Base-by-base conservation (phyloP, 495 filamentous ascomycete species). In the Penicillium manginii region DNA sequence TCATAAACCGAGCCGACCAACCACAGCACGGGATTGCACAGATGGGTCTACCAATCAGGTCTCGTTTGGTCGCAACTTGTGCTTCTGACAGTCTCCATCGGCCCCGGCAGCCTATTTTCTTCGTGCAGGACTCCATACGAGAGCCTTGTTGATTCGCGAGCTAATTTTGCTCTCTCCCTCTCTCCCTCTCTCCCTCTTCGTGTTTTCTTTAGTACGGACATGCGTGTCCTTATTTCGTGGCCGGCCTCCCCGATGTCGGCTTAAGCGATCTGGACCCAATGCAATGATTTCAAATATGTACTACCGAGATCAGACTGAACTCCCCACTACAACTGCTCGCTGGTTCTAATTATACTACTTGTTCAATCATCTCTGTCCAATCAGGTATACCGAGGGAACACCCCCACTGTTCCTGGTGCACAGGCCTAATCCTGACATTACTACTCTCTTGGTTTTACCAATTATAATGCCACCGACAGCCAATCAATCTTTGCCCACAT, bases 1-100 rank as follows among this genome's bases (percentile, higher is more conserved):
- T 69, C 67, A 69, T 12, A 55, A 67, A 52, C 64, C 67, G 67
- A 69, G 57, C 67, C 2, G 59, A 42, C 67, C 61, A 67, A 69
- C 55, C 40, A 58, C 46, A 29, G 40, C 15, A 3, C 19, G 10
- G 11, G 4, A 49, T 49, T 29, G 2, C 46, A 4, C 15, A 1
- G 7, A 3, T 9, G 15, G 19, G 10, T 49, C 21, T 0, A 17
- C 46, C 46, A 31, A 31, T 23, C n/a, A 49, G 46, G 21, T n/a
- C 43, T 49, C 46, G 21, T 31, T 26, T 33, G 39, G 42, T 50
- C 10, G 26, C 7, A 42, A 14, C 21, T 22, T 22, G 31, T 11
- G 9, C 51, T 53, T 26, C 12, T 23, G 26, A 43, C 40, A 17
- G 40, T 43, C 40, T 18, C 40, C 40, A 19, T 43, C 40, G 40